Conservation (phyloP, 73 alveolate species). For the Paramecium primaurelia region DNA sequence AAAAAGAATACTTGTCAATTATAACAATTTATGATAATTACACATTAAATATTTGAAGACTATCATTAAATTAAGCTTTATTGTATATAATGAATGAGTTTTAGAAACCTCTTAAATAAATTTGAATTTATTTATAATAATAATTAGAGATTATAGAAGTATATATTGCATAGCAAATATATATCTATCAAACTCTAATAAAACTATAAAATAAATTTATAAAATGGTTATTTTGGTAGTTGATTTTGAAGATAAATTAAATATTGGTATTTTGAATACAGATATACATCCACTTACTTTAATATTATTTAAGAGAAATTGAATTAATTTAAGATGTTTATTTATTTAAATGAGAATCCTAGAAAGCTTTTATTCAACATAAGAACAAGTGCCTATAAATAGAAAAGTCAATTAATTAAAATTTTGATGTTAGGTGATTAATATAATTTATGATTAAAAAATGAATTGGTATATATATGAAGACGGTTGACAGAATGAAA, state of each 20-base stretch:
- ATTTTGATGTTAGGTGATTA: not conserved
- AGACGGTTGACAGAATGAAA: no score
- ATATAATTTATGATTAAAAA: not conserved
- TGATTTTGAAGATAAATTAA: constrained; percentile 83
- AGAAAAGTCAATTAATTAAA: no score
- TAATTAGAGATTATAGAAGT: not conserved
- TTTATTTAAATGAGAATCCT: not conserved
- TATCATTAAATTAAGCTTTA: not conserved
- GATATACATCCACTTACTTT: constrained; percentile 72
- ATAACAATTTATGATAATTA: not conserved
- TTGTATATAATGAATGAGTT: not conserved
- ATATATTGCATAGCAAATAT: not conserved
- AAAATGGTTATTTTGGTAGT: constrained; percentile 52
- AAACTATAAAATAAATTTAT: no score
- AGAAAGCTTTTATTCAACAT: not conserved
- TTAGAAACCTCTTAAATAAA: not conserved
- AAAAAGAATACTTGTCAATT: not conserved
- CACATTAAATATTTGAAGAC: not conserved
- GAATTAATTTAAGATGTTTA: not conserved
- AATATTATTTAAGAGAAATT: constrained; percentile 50
- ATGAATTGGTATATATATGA: no score
- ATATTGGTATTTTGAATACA: constrained; percentile 80
- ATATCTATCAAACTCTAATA: no score
- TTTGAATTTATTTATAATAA: not conserved
- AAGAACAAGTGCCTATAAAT: constrained; percentile 37